Percentiles rank a stretch among this genome's conserved stretches.
Conservation (phyloP, 2,329 filamentous ascomycete genomes). For the Exophiala aquamarina region DNA sequence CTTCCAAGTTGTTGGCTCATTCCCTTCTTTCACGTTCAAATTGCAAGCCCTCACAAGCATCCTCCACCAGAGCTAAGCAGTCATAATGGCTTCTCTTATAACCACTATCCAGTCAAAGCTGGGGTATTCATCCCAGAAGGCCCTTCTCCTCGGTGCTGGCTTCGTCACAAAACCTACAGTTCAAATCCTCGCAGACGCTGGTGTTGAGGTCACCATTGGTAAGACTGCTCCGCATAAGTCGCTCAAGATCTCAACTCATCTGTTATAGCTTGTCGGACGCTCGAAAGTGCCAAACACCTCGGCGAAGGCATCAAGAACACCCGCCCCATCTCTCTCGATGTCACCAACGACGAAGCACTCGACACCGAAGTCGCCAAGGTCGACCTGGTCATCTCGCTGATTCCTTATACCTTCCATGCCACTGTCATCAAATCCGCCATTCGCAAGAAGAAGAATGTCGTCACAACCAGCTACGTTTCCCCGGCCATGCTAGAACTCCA, state of each 20-base stretch:
- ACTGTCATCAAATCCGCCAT: constrained; percentile 92
- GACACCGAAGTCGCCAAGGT: constrained; percentile 78
- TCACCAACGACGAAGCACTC: constrained; percentile 71
- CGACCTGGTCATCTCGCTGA: constrained; percentile 77
- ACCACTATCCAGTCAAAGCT: constrained; percentile 23
- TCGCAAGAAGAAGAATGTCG: constrained; percentile 89
- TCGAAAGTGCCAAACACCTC: constrained; percentile 74
- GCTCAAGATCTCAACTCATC: constrained; percentile 8
- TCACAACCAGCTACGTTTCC: constrained; percentile 91
- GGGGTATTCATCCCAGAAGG: constrained; percentile 23
- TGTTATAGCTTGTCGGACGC: constrained; percentile 71
- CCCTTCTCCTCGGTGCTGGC: constrained; percentile 28
- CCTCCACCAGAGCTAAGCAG: too few species aligned
- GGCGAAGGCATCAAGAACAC: constrained; percentile 70
- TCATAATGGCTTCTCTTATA: constrained; percentile 20
- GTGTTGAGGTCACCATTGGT: constrained; percentile 66
- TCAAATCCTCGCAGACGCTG: constrained; percentile 61
- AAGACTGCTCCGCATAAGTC: constrained; percentile 31
- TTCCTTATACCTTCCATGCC: constrained; percentile 89
- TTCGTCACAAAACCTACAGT: constrained; percentile 63
- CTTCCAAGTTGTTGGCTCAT: too few species aligned
- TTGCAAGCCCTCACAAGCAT: too few species aligned
- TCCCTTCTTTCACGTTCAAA: too few species aligned
- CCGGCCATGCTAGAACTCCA: constrained; percentile 91
- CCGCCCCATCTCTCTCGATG: constrained; percentile 78